phyloP scores from a whole-genome alignment of 2,329 filamentous ascomycete species.

The Phaeomoniella chlamydospora region DNA sequence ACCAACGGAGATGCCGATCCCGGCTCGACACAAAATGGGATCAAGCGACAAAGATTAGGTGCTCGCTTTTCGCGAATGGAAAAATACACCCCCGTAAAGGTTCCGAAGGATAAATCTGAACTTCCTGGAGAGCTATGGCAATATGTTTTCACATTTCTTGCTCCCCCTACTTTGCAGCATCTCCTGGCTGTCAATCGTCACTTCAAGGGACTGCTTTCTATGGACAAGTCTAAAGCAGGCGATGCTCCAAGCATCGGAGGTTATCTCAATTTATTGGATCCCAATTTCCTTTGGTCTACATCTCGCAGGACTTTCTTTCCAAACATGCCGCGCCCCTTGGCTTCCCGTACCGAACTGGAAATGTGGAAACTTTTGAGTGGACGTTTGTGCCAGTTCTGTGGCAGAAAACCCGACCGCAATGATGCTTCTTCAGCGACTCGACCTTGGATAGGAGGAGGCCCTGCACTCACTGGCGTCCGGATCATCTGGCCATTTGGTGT shows the following conservation, averaged over 20 bases:
- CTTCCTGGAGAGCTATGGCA: slow-evolving; percentile 55
- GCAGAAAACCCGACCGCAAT: slow-evolving; percentile 17
- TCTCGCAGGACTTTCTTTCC: slow-evolving; percentile 53
- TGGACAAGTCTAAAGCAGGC: slow-evolving; percentile 21
- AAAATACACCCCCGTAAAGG: not conserved
- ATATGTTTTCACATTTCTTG: slow-evolving; percentile 51
- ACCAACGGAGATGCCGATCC: too few relatives aligned
- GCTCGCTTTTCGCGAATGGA: not conserved
- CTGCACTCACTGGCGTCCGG: slow-evolving; percentile 44
- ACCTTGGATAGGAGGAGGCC: slow-evolving; percentile 45
- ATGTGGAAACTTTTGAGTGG: slow-evolving; percentile 63
- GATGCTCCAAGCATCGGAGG: slow-evolving; percentile 17
- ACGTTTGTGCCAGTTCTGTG: slow-evolving; percentile 54
- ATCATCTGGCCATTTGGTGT: slow-evolving; percentile 60
- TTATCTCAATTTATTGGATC: slow-evolving; percentile 27
- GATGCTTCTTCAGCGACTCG: slow-evolving; percentile 17
- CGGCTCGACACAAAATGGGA: not conserved
- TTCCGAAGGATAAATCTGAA: slow-evolving; percentile 13
- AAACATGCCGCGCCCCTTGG: slow-evolving; percentile 54
- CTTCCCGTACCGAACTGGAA: slow-evolving; percentile 50
- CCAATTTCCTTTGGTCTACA: slow-evolving; percentile 56
- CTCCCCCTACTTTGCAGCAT: slow-evolving; percentile 47
- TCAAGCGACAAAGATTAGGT: not conserved
- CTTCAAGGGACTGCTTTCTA: slow-evolving; percentile 48
- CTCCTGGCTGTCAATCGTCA: slow-evolving; percentile 53